phyloP scores from a whole-genome alignment of 371 early-diverging fungal species.

The Mortierella sp. region DNA sequence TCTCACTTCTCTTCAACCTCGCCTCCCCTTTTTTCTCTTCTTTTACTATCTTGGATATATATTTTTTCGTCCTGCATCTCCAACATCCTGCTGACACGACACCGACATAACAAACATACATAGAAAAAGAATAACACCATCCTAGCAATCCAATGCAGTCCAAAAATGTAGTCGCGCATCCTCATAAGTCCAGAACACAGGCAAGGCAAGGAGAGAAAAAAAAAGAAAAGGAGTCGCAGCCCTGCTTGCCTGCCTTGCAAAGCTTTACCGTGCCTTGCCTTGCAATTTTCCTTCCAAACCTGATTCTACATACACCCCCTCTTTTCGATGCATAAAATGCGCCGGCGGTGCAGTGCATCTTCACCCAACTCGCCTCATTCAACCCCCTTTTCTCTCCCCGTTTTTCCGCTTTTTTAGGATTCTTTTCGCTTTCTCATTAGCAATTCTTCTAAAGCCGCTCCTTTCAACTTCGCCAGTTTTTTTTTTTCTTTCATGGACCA shows the following conservation, averaged over 20 bases:
- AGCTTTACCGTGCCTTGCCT: not conserved
- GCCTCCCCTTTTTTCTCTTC: not conserved
- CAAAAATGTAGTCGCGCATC: not conserved
- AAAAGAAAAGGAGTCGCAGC: not conserved
- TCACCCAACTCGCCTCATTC: not conserved
- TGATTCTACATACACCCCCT: not conserved
- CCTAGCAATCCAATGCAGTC: not conserved
- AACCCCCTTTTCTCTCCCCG: constrained; percentile 4
- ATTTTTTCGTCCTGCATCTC: constrained; percentile 18
- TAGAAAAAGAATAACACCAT: not conserved
- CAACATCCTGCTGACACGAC: constrained; percentile 15
- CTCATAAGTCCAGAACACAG: not conserved
- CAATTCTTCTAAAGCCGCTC: not conserved
- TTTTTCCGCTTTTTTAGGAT: not conserved
- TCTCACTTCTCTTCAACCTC: not conserved
- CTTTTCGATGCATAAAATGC: constrained; percentile 13
- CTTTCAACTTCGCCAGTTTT: not conserved
- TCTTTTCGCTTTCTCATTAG: not conserved
- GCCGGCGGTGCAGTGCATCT: not conserved
- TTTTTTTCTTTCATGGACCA: not conserved
- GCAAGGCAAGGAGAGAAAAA: not conserved
- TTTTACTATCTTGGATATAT: not conserved
- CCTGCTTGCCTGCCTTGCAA: not conserved
- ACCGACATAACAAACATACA: not conserved
- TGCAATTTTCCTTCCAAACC: not conserved